Conservation (phyloP, 208 protist genomes). For the Leishmania mexicana region DNA sequence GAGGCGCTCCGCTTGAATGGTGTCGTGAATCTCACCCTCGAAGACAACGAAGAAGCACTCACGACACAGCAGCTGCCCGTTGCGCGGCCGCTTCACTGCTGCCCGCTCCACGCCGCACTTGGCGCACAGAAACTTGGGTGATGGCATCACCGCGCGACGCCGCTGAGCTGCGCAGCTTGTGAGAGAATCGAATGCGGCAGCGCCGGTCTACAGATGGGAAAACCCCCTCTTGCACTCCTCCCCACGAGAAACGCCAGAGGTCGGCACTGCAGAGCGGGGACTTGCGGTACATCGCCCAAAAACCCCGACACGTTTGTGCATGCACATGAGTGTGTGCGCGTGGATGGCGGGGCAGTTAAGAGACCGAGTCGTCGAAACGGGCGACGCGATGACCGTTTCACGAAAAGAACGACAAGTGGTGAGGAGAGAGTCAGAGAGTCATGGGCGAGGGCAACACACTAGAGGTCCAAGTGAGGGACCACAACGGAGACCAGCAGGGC, state of each 20-base stretch:
- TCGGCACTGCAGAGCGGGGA: background rate
- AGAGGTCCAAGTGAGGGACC: background rate
- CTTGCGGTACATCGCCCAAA: background rate
- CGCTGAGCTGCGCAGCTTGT: background rate
- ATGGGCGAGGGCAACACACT: background rate
- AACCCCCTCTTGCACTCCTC: background rate
- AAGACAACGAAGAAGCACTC: conserved; percentile 96
- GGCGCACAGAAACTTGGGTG: conserved; percentile 57
- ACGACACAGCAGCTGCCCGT: conserved; percentile 90
- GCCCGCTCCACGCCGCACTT: conserved; percentile 54
- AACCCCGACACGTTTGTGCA: background rate
- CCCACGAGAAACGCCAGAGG: background rate
- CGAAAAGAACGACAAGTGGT: background rate
- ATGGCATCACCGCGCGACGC: background rate
- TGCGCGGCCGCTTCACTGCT: conserved; percentile 91
- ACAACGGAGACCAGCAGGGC: background rate
- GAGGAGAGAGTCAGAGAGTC: background rate
- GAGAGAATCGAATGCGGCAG: background rate
- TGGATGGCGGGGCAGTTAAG: background rate
- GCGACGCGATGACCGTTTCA: background rate
- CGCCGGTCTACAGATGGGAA: background rate
- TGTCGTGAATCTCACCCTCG: conserved; percentile 96
- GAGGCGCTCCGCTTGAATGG: conserved; percentile 91
- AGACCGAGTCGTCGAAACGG: background rate
- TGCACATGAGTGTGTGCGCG: conserved; percentile 6